phyloP scores from a whole-genome alignment of 257 asterid genomes.

The Dorcoceras hygrometricum region DNA sequence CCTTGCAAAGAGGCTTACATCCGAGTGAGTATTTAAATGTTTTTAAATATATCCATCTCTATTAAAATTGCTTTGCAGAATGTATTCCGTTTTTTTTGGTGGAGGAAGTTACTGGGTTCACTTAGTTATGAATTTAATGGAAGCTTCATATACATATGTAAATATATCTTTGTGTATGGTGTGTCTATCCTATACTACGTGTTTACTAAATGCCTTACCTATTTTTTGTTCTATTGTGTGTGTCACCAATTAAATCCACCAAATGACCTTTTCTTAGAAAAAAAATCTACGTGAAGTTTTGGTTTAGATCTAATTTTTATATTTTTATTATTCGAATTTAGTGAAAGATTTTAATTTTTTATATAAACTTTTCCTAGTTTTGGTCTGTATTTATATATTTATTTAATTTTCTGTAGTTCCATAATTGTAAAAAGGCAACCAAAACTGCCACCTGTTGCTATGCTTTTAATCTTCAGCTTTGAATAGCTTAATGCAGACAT shows the following conservation, averaged over 20 bases:
- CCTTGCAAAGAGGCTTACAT: slow-evolving; percentile 84
- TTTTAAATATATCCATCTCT: slow-evolving; percentile 2
- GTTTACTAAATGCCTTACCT: too few relatives aligned
- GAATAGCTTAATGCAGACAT: background rate
- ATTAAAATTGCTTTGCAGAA: background rate
- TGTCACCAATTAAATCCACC: background rate
- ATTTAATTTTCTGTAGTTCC: background rate
- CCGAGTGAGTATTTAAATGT: slow-evolving; percentile 61
- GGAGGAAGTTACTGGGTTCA: background rate
- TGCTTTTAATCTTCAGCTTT: background rate
- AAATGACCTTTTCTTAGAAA: background rate
- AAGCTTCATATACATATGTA: background rate
- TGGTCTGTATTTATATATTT: too few relatives aligned
- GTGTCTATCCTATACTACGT: background rate
- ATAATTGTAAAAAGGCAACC: background rate
- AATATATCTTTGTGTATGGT: background rate
- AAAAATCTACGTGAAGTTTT: background rate
- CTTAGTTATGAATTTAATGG: background rate
- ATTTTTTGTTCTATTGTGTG: background rate
- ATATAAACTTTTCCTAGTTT: background rate
- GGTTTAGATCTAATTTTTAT: background rate
- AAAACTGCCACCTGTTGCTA: background rate
- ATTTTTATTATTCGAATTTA: too few relatives aligned
- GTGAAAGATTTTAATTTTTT: background rate
- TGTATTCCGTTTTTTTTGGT: background rate